Conservation (phyloP, 2,329 filamentous ascomycete species). For the Lecanicillium sp. region DNA sequence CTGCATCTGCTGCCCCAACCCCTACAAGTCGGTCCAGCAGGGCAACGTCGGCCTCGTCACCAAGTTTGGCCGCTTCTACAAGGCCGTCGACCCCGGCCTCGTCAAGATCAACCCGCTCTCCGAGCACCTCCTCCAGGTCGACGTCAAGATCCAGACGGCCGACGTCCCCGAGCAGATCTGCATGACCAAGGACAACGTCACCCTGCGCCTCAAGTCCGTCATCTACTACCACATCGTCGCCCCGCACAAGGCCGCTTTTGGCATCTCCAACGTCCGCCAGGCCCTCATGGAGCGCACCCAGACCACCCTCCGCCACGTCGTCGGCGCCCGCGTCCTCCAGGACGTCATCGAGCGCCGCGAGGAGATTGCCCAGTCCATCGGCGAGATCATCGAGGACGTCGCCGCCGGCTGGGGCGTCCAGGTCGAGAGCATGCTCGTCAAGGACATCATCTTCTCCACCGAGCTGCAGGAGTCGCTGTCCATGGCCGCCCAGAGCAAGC, state of each 20-base stretch:
- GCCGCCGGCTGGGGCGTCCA: conserved; percentile 90
- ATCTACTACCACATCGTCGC: conserved; percentile 98
- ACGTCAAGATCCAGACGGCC: conserved; percentile 99
- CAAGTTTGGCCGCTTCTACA: conserved; percentile 91
- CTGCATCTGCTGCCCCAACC: conserved; percentile 89
- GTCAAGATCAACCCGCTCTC: conserved; percentile 96
- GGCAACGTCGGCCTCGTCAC: conserved; percentile 94
- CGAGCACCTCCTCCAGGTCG: conserved; percentile 83
- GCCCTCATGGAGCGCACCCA: conserved; percentile 97
- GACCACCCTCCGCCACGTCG: conserved; percentile 93
- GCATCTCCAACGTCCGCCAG: conserved; percentile 88
- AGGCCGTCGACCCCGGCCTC: conserved; percentile 91
- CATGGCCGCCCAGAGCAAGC: conserved; percentile 98
- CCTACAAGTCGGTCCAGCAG: conserved; percentile 86
- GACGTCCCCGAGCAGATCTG: conserved; percentile 94
- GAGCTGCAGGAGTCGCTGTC: conserved; percentile 93
- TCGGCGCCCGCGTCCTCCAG: conserved; percentile 90
- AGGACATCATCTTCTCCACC: conserved; percentile 95
- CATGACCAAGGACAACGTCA: conserved; percentile 99
- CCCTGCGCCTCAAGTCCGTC: conserved; percentile 85
- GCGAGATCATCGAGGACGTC: conserved; percentile 96
- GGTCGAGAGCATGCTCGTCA: conserved; percentile 98
- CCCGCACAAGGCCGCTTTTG: conserved; percentile 95
- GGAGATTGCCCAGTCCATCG: conserved; percentile 90
- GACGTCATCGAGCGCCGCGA: conserved; percentile 98